Percentiles rank a stretch among this genome's conserved stretches.
These are phyloP conservation scores for Pezicula rhizophila DNA, from an alignment of 2,329 filamentous ascomycete species.

Conservation along the genomic window DNA sequence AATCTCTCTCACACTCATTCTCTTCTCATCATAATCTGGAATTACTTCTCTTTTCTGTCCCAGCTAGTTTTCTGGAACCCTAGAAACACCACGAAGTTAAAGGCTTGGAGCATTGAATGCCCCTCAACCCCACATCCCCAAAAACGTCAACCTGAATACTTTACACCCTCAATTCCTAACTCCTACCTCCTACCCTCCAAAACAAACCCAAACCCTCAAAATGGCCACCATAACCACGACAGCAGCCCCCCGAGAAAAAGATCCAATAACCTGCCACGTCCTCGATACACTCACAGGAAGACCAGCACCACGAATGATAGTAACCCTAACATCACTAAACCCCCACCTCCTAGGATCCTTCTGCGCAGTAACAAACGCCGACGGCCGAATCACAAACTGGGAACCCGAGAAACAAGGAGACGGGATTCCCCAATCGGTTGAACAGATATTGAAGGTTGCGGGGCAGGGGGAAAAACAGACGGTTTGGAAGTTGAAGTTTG, in stretches of 20 bases:
- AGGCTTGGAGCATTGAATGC: background rate
- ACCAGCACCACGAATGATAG: conserved; percentile 60
- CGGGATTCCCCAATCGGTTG: background rate
- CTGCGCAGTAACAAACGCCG: conserved; percentile 66
- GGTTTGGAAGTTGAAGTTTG: conserved; percentile 65
- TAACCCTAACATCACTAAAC: conserved; percentile 35
- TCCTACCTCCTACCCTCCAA: background rate
- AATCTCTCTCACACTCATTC: too few relatives aligned
- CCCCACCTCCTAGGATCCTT: conserved; percentile 30
- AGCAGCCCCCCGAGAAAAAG: conserved; percentile 20
- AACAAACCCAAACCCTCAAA: too few relatives aligned
- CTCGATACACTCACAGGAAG: conserved; percentile 74
- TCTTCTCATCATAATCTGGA: too few relatives aligned
- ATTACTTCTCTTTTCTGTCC: background rate
- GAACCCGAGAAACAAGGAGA: conserved; percentile 33
- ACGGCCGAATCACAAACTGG: conserved; percentile 71
- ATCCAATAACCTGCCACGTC: conserved; percentile 79
- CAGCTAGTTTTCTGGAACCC: too few relatives aligned
- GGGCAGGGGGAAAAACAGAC: conserved; percentile 22
- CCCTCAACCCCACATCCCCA: background rate
- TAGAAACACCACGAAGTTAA: too few relatives aligned
- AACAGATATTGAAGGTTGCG: conserved; percentile 2
- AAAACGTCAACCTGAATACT: too few relatives aligned
- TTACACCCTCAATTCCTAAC: background rate
- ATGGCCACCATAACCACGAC: background rate